Evolutionary conservation across 176 grass and related monocot genomes (phyloP), one percentile per base, ranked within the genome.

Genomic region (Echinochloa phyllopogon): DNA sequence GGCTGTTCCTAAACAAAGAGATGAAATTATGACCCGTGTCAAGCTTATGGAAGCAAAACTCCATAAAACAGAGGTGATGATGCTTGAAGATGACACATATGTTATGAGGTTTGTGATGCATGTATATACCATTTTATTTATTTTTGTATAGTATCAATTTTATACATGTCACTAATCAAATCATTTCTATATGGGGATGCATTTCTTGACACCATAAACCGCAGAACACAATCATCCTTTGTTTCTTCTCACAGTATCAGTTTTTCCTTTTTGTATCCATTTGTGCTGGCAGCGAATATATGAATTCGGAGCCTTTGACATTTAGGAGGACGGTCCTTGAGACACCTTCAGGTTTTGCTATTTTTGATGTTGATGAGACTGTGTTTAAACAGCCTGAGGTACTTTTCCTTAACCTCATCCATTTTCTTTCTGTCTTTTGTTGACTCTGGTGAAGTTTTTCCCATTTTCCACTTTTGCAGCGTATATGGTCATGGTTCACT

Each of bases 311-410:
- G 48, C 8, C 9, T 33, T 36, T 1, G 27, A 9, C 40, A 25
- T 77, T 45, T 60, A 77, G 14, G 75, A 77, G 55, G 56, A 2
- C 1, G 13, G 56, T 77, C 20, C 39, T 77, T 43, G 39, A 77
- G 14, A 77, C 75, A 17, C 51, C 73, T 33, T 57, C 51, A 10
- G 71, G 71, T 53, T 74, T 74, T 51, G 71, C 71, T 51, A 74
- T 74, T 18, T 74, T 74, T 74, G 40, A 60, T 77, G 75, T 77
- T 44, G 0, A 10, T 3, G 7, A 27, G 11, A 0, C 24, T 27
- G 13, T 77, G n/a, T 77, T 61, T 45, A 4, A 0, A 7, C 4
- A 8, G 3, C 57, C 65, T 66, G 3, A 18, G 65, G 65, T 68
- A 68, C 38, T 68, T 42, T 3, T n/a, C 18, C 18, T n/a, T 8